Evolutionary conservation across 805 yeast genomes (phyloP), one percentile per base, ranked within the genome.

Genomic region (Ogataea paradorogensis): DNA sequence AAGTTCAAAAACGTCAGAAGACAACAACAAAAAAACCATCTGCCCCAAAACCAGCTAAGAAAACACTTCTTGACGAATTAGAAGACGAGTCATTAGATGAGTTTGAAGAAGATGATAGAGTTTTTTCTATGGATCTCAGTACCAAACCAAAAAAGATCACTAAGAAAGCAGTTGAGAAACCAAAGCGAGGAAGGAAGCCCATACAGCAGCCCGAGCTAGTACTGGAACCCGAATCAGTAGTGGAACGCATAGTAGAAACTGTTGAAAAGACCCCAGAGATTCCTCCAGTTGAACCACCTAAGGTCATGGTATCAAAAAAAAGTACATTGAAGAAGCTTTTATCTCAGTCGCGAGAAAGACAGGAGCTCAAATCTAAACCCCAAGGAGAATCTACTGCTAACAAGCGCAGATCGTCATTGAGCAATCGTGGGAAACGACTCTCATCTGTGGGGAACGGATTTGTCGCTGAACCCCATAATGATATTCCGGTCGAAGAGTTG

Each of bases 381-480:
- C 34, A 25, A 11, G 27, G 30, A 9, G 8, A 7, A 16, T 23
- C 25, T 3, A 11, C 9, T 9, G n/a, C 10, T 23, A 35, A 35
- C 13, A 38, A 39, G 15, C 65, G 84, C 48, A 56, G 83, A 37
- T 54, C 76, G 1, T 77, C 84, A 1, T 61, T 80, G 47, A 56
- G 71, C 27, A 72, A 74, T 38, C 65, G 93, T 24, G 93, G 93
- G 7, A 82, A 81, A 51, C 61, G 93, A 21, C 75, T 80, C 2
- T 83, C 85, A 53, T 80, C 89, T 0, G 74, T 84, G 6, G 89
- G 90, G 2, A 82, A 81, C 52, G 91, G 90, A 2, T 78, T 77
- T 49, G 69, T 67, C 2, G 85, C 82, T 0, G 73, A 71, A 22
- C 90, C 90, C 2, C 90, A 84, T 55, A 66, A 70, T 1, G 80